Base-by-base conservation (phyloP, 2,329 filamentous ascomycete species). In the Talaromyces verruculosus region DNA sequence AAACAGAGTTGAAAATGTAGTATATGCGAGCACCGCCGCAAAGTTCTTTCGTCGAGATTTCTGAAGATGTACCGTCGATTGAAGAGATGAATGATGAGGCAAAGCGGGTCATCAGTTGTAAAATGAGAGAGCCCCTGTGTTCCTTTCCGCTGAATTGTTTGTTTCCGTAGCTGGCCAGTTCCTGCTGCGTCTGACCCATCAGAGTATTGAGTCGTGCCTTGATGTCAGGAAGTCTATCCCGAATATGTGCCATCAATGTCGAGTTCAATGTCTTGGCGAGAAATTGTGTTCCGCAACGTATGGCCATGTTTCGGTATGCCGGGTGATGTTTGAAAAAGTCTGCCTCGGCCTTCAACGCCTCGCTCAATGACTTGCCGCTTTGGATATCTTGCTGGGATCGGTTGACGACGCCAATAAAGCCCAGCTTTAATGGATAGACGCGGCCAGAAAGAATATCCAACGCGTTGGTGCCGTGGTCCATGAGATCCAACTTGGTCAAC, bases 131-230 rank as follows among this genome's bases (percentile, higher is more conserved):
- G 37, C 95, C 95, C 61, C 94, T 88, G 76, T 99, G 95, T 78
- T 98, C 95, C 78, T 97, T 97, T 72, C 95, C 95, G 69, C 91
- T 96, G 77, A 99, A 99, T 72, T 96, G 91, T 83, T 95, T 96
- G 76, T 98, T 96, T 43, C 95, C 95, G 76, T 99, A 99, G 79
- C 94, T 97, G 51, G 95, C 95, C 65, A 99, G 85, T 78, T 99
- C 95, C 81, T 99, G 95, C 76, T 99, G 95, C 59, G 95, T 98
- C 80, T 99, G 95, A n/a, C 95, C 95, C 95, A 99, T 99, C 61
- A 99, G 83, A 0, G 95, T 99, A 79, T 99, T 99, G 68, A 99
- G 85, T 64, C 95, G 89, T 60, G 95, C 95, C 81, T 99, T 99
- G 83, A 99, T 99, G 78, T 99, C 95, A 35, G 95, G 95, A 72